A percentile compares a stretch with the other conserved stretches of the same genome.
Evolutionary conservation across 768 basidiomycete genomes (phyloP).

Genomic region (Tricholoma terreum): DNA sequence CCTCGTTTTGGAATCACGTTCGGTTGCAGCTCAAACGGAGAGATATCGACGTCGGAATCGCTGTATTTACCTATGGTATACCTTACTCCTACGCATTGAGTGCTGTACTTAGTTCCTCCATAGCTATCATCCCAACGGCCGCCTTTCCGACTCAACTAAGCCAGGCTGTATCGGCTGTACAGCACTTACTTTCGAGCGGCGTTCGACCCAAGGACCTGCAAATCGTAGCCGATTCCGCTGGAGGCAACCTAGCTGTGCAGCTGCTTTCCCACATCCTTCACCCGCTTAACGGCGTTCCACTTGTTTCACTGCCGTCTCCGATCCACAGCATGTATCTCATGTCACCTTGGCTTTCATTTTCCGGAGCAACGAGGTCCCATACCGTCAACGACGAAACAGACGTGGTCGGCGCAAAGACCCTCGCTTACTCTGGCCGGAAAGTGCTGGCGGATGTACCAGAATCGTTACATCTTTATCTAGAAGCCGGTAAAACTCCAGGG

Average conservation of each 20-base stretch:
- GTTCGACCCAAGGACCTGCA: slow-evolving; percentile 30
- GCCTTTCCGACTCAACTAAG: slow-evolving; percentile 34
- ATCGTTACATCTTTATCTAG: slow-evolving; percentile 25
- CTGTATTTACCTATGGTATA: slow-evolving; percentile 31
- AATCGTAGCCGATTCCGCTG: slow-evolving; percentile 40
- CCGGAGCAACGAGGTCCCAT: slow-evolving; percentile 21
- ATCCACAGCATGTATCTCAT: slow-evolving; percentile 33
- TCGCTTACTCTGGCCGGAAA: slow-evolving; percentile 16
- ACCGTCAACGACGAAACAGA: slow-evolving; percentile 25
- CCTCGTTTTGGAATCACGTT: slow-evolving; percentile 29
- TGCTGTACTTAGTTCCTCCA: neutral
- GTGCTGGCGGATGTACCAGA: slow-evolving; percentile 26
- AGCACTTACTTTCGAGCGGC: slow-evolving; percentile 29
- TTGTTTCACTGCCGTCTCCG: slow-evolving; percentile 18
- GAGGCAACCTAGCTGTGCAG: slow-evolving; percentile 34
- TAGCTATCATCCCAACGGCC: slow-evolving; percentile 32
- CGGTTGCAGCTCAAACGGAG: slow-evolving; percentile 22
- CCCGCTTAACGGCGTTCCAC: slow-evolving; percentile 27
- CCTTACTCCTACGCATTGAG: neutral
- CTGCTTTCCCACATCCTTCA: slow-evolving; percentile 36
- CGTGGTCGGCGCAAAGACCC: slow-evolving; percentile 11
- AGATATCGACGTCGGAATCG: slow-evolving; percentile 24
- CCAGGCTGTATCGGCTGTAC: slow-evolving; percentile 28
- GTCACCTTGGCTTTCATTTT: slow-evolving; percentile 37
- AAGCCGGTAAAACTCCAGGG: slow-evolving; percentile 28